Evolutionary conservation across 1,139 yeast species (phyloP), one percentile per base, ranked within the genome.

Genomic region (Yamadazyma dendronema): DNA sequence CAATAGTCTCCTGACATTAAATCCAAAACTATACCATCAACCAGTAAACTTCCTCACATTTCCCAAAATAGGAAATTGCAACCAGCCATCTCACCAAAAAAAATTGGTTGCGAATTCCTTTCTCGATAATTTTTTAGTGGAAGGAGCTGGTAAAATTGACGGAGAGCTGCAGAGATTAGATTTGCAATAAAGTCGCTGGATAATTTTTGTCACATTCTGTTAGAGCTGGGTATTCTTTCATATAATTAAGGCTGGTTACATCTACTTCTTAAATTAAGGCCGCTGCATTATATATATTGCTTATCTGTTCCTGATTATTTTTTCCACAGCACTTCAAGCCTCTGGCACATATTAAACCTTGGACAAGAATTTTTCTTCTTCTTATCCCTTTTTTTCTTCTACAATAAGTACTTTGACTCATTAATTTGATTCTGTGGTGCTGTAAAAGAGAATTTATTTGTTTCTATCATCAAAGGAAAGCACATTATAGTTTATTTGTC

Each of bases 41-140:
- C 17, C 29, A 12, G 17, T 26, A 7, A 8, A 24, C 11, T 9
- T 7, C 12, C 12, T 9, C 27, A 5, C 12, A n/a, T 11, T 11
- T 24, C 5, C 27, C 27, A 11, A 24, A 11, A 8, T 12, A 14
- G 29, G 29, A 26, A 26, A 28, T 36, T 32, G 35, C 39, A 35
- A 33, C 41, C 41, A 38, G 41, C 41, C 34, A 35, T 35, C 24
- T 28, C 22, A 7, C 22, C n/a, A 9, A 19, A 19, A 19, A 19
- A 7, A 16, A 19, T 17, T 33, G 25, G 36, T 28, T 37, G 40
- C 40, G 36, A 37, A 37, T 28, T 24, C 22, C 22, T 9, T 6
- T 7, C 9, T 19, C 22, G 9, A 19, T 19, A 7, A 19, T 9
- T 9, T 19, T 19, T 19, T 19, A 9, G 22, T 19, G 22, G 22